Evolutionary conservation across 306 rosid species (phyloP), one percentile per base, ranked within the genome.

Genomic region (Vigna trinervia): DNA sequence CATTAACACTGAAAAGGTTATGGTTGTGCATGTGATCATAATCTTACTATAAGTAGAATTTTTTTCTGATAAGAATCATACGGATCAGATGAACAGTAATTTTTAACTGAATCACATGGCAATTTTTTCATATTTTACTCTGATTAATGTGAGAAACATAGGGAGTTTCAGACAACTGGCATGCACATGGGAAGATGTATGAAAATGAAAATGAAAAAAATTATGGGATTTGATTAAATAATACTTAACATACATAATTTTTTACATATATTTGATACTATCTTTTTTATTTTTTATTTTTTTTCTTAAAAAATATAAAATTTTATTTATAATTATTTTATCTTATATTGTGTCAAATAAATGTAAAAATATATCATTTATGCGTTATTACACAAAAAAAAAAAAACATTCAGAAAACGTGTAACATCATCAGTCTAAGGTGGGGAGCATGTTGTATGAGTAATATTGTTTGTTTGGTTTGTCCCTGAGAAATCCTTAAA

Each of bases 141-240:
- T 39, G 1, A 8, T 30, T 34, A 34, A 14, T 2, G 30, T 28
- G 30, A 76, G 66, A 64, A 38, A 1, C 36, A 75, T 47, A 34
- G 38, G 34, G 32, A 66, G 69, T 69, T 56, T 47, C 0, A 47
- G 77, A 80, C 87, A 84, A 73, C 88, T 84, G 88, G 80, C 83
- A 78, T 68, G 75, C 88, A 84, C 88, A 77, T 84, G 85, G 69
- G 43, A 32, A 75, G 64, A 36, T 58, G 60, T 6, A 79, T 74
- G 52, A 47, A 75, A 78, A 57, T 34, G 6, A 36, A 54, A 74
- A 74, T 8, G 0, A 4, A 2, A 41, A 41, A 51, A 63, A 36
- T 12, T 12, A 38, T 36, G 17, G 26, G 36, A 9, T 68, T 58
- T 20, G 1, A 20, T 20, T 20, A 20, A 20, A 20, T 20, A 20